phyloP scores from a whole-genome alignment of 1,284 basidiomycete species.

The Ceratobasidium sp. region DNA sequence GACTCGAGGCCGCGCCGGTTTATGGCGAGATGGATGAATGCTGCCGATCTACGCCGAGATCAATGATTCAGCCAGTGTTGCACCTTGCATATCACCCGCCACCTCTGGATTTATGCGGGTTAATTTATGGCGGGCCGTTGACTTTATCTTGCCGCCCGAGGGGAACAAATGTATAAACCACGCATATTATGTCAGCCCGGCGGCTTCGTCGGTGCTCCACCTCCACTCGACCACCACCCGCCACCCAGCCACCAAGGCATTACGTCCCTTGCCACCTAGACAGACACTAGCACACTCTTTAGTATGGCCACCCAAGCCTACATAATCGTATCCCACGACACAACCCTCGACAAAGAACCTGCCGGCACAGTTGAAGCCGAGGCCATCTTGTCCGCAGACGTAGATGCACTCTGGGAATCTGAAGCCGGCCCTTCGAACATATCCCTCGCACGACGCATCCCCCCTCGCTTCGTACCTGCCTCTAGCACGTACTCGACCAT shows the following conservation, averaged over 20 bases:
- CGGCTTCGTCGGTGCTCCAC: neutral
- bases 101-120: neutral
- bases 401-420: slow-evolving; percentile 35
- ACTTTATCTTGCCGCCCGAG: neutral
- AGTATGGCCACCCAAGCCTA: slow-evolving; percentile 44
- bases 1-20: slow-evolving; percentile 16
- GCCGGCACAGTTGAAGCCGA: neutral
- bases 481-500: slow-evolving; percentile 27
- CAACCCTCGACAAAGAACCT: slow-evolving; percentile 2
- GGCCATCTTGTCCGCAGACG: slow-evolving; percentile 24
- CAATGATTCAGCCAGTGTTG: slow-evolving; percentile 5
- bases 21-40: neutral
- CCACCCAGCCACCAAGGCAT: neutral
- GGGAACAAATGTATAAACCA: neutral
- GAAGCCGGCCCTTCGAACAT: slow-evolving; percentile 40
- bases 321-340: slow-evolving; percentile 42
- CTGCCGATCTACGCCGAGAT: slow-evolving; percentile 33
- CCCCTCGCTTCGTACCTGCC: slow-evolving; percentile 44
- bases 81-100: neutral
- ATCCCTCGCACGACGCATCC: slow-evolving; percentile 33
- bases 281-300: too few species aligned
- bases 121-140: neutral
- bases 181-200: neutral
- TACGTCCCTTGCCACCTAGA: too few species aligned
- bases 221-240: neutral